phyloP scores from a whole-genome alignment of 805 yeast species.

The Barnettozyma sp. region DNA sequence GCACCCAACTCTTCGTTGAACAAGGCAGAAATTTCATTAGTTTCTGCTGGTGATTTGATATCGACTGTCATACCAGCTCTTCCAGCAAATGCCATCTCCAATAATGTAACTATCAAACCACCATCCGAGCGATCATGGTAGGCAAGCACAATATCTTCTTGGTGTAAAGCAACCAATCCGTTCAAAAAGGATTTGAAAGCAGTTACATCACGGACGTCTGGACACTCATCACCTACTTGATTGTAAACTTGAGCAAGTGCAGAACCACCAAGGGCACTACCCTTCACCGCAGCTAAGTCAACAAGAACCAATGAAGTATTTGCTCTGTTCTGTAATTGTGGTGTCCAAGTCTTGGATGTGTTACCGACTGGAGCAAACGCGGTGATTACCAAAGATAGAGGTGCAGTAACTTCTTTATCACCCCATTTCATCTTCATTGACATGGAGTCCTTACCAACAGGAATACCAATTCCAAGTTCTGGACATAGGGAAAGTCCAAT shows the following conservation, averaged over 20 bases:
- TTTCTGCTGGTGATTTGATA: conserved; percentile 30
- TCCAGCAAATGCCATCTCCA: conserved; percentile 97
- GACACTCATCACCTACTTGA: conserved; percentile 76
- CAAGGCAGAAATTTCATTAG: conserved; percentile 45
- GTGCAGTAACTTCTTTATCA: conserved; percentile 89
- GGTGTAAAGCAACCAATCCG: conserved; percentile 67
- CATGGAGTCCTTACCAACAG: conserved; percentile 99
- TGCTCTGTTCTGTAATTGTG: conserved; percentile 53
- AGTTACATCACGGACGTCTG: conserved; percentile 68
- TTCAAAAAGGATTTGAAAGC: conserved; percentile 64
- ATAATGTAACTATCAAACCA: conserved; percentile 77
- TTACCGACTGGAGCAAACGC: conserved; percentile 84
- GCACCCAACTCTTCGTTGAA: conserved; percentile 96
- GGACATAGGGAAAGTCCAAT: conserved; percentile 94
- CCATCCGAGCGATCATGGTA: conserved; percentile 98
- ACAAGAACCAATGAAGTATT: conserved; percentile 68
- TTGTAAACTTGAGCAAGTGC: conserved; percentile 91
- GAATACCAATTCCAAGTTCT: conserved; percentile 81
- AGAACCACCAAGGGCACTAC: conserved; percentile 79
- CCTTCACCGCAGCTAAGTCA: conserved; percentile 55
- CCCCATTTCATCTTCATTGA: conserved; percentile 99
- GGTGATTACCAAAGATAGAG: conserved; percentile 82
- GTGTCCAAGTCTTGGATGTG: conserved; percentile 94
- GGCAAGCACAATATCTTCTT: conserved; percentile 55
- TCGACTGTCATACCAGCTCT: conserved; percentile 71